These are phyloP conservation scores for Alternaria arborescens DNA, from an alignment of 2,329 filamentous ascomycete species.

Conservation along the genomic window DNA sequence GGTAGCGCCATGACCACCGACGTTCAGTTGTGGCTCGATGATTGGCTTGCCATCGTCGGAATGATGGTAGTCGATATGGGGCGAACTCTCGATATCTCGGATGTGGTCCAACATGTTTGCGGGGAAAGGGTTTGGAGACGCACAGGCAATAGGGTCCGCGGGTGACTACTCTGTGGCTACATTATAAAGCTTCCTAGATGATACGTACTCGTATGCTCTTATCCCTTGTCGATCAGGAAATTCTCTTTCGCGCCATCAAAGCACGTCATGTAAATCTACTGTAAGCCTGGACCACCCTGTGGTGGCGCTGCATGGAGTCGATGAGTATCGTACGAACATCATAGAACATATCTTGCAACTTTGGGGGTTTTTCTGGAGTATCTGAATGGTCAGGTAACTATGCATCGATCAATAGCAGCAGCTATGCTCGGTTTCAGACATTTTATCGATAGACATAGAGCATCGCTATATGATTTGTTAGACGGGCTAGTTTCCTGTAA, in stretches of 20 bases:
- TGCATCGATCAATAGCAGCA: background rate
- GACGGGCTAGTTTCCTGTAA: background rate
- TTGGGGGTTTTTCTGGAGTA: background rate
- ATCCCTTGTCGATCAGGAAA: conserved; percentile 15
- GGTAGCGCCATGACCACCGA: conserved; percentile 29
- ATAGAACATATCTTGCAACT: background rate
- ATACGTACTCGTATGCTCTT: conserved; percentile 1
- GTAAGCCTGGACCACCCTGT: conserved; percentile 22
- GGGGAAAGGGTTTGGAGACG: background rate
- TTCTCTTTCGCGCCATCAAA: conserved; percentile 24
- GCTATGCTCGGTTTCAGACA: background rate
- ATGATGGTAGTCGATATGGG: conserved; percentile 12
- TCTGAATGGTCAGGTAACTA: background rate
- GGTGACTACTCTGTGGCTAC: conserved; percentile 4
- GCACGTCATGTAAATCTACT: conserved; percentile 27
- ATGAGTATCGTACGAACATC: background rate
- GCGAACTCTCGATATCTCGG: conserved; percentile 23
- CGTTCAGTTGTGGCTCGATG: conserved; percentile 29
- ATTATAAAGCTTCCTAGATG: conserved; percentile 4
- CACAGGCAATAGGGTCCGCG: background rate
- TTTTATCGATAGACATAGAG: background rate
- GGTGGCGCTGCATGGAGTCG: conserved; percentile 2
- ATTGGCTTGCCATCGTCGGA: conserved; percentile 24
- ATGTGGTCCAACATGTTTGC: conserved; percentile 19
- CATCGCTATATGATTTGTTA: background rate